Percentiles rank a stretch among this genome's conserved stretches.
These are phyloP conservation scores for Alternaria brassicicola DNA, from an alignment of 2,329 filamentous ascomycete species.

Conservation along the genomic window DNA sequence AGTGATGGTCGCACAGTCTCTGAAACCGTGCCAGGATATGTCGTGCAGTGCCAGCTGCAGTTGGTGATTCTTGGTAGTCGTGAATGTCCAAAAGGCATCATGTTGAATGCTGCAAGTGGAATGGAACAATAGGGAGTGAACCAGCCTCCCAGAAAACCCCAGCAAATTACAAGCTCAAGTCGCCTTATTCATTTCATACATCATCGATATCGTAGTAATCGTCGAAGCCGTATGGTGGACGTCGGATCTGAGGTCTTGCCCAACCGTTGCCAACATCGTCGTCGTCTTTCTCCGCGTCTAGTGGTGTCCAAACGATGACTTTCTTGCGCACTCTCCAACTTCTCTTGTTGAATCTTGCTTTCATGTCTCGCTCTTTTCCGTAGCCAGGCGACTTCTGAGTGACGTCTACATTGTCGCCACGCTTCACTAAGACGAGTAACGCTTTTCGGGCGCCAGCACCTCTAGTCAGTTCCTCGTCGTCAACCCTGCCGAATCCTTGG, in stretches of 20 bases:
- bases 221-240: constrained; percentile 14
- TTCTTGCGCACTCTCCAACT: constrained; percentile 21
- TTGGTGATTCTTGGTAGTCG: neutral
- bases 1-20: neutral
- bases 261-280: constrained; percentile 22
- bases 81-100: neutral
- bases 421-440: constrained; percentile 18
- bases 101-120: neutral
- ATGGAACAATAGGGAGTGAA: neutral
- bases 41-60: neutral
- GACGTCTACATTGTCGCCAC: constrained; percentile 11
- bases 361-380: constrained; percentile 22
- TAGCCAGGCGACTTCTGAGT: constrained; percentile 16
- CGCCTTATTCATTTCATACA: constrained; percentile 2
- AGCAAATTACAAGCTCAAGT: neutral
- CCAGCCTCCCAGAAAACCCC: neutral
- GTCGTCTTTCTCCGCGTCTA: constrained; percentile 16
- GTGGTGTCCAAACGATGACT: constrained; percentile 19
- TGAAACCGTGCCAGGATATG: neutral
- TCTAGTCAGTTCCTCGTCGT: constrained; percentile 17
- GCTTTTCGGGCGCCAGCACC: constrained; percentile 14
- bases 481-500: constrained; percentile 12
- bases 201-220: constrained; percentile 23
- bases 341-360: constrained; percentile 18
- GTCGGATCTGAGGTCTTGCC: constrained; percentile 18